phyloP scores from a whole-genome alignment of 306 rosid species.

The Acmispon strigosus region DNA sequence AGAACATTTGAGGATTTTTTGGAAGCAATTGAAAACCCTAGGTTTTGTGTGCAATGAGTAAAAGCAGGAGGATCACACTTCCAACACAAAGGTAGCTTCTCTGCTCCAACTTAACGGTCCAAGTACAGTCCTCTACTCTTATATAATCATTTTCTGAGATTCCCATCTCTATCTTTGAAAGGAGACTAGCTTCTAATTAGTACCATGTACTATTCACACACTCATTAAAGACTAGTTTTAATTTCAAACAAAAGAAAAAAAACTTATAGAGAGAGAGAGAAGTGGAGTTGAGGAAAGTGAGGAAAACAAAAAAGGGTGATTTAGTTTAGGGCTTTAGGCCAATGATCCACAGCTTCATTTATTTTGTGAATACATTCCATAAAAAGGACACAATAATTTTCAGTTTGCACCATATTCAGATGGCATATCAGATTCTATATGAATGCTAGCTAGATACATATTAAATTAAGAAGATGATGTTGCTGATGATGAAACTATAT shows the following conservation, averaged over 20 bases:
- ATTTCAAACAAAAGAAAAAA: neutral
- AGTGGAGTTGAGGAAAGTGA: constrained; percentile 12
- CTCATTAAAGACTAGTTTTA: neutral
- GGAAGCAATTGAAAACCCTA: constrained; percentile 41
- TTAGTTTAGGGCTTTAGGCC: constrained; percentile 23
- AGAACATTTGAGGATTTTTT: constrained; percentile 44
- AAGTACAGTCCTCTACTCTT: constrained; percentile 27
- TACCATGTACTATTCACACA: constrained; percentile 11
- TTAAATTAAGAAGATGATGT: too few species aligned
- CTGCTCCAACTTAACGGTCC: constrained; percentile 42
- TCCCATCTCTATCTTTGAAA: constrained; percentile 20
- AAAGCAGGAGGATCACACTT: constrained; percentile 32
- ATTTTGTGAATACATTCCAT: constrained; percentile 16
- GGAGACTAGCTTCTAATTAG: neutral
- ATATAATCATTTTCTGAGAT: constrained; percentile 31
- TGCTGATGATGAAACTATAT: too few species aligned
- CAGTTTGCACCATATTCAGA: neutral
- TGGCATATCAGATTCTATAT: neutral
- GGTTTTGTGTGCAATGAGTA: constrained; percentile 4
- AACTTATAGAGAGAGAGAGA: too few species aligned
- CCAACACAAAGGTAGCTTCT: constrained; percentile 37
- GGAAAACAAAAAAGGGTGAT: constrained; percentile 12
- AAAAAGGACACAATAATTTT: constrained; percentile 7
- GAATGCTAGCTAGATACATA: neutral
- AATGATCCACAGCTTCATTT: constrained; percentile 25